A percentile compares a stretch with the other conserved stretches of the same genome.
Conservation (phyloP, 176 grass and related monocot genomes). For the Carex pumila region DNA sequence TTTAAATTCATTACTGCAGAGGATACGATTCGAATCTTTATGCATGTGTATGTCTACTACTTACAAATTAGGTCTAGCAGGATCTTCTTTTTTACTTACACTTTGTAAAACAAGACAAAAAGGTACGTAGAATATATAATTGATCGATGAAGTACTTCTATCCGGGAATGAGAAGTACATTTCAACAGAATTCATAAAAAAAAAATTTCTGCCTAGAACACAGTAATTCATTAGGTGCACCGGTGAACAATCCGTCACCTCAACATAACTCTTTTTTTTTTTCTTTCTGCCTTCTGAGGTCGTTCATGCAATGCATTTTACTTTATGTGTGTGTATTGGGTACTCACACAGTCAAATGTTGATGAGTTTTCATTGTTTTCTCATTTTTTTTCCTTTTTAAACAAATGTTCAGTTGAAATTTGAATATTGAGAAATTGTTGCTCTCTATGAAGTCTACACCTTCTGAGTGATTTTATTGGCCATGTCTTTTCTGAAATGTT, state of each 20-base stretch:
- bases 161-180: not conserved
- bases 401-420: not conserved
- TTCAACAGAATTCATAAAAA: not conserved
- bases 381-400: not conserved
- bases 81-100: not conserved
- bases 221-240: not conserved
- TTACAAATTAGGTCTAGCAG: not conserved
- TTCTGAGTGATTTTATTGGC: not conserved
- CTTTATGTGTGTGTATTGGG: not conserved
- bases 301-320: not conserved
- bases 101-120: not conserved
- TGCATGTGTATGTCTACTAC: not conserved
- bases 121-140: not conserved
- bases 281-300: not conserved
- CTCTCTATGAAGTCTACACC: not conserved
- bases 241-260: not conserved
- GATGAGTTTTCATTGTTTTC: not conserved
- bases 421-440: not conserved
- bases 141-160: not conserved
- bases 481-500: not conserved
- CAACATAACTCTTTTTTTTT: no score
- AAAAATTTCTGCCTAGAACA: not conserved
- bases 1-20: no score
- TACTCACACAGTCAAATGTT: not conserved
- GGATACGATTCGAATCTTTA: no score